Evolutionary conservation across 2,329 filamentous ascomycete species (phyloP).

Genomic region (Nothophaeocryptopus gaeumannii): DNA sequence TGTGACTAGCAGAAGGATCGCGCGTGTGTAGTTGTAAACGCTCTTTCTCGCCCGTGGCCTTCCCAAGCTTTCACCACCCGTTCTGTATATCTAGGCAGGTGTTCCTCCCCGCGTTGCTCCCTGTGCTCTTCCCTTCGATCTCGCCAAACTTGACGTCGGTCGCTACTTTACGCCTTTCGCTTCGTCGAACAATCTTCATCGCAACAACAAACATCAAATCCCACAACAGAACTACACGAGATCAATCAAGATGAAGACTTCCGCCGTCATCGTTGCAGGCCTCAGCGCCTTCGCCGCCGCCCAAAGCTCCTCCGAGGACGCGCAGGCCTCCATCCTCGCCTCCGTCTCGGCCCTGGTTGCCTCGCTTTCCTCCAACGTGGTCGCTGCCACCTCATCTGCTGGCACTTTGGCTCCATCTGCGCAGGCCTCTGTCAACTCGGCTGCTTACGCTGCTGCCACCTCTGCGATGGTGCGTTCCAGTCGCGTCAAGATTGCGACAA

Average conservation of each 20-base stretch:
- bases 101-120: neutral
- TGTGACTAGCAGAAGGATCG: no score
- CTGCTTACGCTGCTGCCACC: constrained; percentile 12
- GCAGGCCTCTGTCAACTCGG: constrained; percentile 19
- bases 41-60: no score
- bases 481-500: neutral
- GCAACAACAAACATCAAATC: no score
- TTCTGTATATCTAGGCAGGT: neutral
- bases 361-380: constrained; percentile 10
- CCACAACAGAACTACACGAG: neutral
- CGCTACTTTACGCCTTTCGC: neutral
- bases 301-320: constrained; percentile 8
- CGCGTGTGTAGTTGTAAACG: no score
- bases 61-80: neutral
- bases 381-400: constrained; percentile 13
- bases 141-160: constrained; percentile 1
- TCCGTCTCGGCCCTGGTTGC: constrained; percentile 14
- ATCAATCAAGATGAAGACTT: constrained; percentile 23
- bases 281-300: constrained; percentile 24
- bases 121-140: neutral
- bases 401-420: constrained; percentile 12
- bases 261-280: constrained; percentile 22
- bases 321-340: constrained; percentile 10
- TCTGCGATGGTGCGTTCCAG: constrained; percentile 13
- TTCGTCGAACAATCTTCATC: no score